These are phyloP conservation scores for Podaxis carcinomalis DNA, from an alignment of 768 basidiomycete genomes.

Conservation along the genomic window DNA sequence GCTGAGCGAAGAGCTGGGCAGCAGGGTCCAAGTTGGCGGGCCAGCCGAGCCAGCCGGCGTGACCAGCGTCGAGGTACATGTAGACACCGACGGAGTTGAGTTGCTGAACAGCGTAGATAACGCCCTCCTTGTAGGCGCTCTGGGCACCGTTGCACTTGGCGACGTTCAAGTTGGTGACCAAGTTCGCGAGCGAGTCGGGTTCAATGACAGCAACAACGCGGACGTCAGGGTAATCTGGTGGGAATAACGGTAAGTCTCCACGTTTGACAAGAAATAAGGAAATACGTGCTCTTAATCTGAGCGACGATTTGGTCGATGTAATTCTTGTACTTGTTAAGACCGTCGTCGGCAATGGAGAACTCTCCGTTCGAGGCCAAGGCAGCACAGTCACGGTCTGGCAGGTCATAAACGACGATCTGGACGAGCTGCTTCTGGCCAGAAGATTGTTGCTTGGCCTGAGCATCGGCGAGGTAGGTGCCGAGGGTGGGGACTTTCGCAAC, in stretches of 20 bases:
- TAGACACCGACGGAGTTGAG: constrained; percentile 52
- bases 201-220: constrained; percentile 63
- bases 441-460: constrained; percentile 38
- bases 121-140: constrained; percentile 46
- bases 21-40: constrained; percentile 58
- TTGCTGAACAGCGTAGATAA: constrained; percentile 54
- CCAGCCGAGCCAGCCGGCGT: constrained; percentile 69
- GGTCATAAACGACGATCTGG: constrained; percentile 53
- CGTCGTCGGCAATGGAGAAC: constrained; percentile 54
- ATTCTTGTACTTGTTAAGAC: constrained; percentile 47
- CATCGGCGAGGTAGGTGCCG: constrained; percentile 54
- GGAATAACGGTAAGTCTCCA: neutral
- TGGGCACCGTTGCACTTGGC: constrained; percentile 51
- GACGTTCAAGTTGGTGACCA: constrained; percentile 64
- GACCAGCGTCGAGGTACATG: constrained; percentile 60
- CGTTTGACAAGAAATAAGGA: neutral
- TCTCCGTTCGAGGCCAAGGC: constrained; percentile 65
- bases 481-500: constrained; percentile 51
- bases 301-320: constrained; percentile 64
- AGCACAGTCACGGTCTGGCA: constrained; percentile 65
- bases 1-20: constrained; percentile 46
- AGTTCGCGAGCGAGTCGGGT: constrained; percentile 64
- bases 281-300: constrained; percentile 42
- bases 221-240: constrained; percentile 50
- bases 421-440: constrained; percentile 45